Percentiles rank a stretch among this genome's conserved stretches.
Conservation (phyloP, 2,329 filamentous ascomycete species). For the Aspergillus tanneri region DNA sequence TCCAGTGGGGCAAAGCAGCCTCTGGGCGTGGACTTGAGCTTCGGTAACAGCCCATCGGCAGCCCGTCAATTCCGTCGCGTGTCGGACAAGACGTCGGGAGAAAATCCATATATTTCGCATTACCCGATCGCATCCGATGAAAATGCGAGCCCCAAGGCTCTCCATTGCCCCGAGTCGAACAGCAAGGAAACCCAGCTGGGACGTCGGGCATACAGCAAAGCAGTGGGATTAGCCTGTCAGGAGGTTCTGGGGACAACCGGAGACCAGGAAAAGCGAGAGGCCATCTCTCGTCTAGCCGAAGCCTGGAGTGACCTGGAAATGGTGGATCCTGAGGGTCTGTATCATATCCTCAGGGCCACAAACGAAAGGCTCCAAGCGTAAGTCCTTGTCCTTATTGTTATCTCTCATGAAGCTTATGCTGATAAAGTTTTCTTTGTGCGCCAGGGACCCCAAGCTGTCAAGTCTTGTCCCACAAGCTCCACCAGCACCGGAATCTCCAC, state of each 20-base stretch:
- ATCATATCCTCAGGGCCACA: slow-evolving; percentile 76
- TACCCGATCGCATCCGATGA: slow-evolving; percentile 37
- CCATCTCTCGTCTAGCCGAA: slow-evolving; percentile 77
- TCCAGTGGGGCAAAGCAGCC: slow-evolving; percentile 67
- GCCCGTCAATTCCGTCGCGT: slow-evolving; percentile 89
- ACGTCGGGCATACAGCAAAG: slow-evolving; percentile 75
- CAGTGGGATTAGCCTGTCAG: slow-evolving; percentile 77
- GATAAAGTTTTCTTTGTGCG: slow-evolving; percentile 10
- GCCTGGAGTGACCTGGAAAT: slow-evolving; percentile 82
- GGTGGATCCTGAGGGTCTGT: slow-evolving; percentile 85
- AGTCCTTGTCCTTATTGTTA: slow-evolving; percentile 15
- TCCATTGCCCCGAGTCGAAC: slow-evolving; percentile 30
- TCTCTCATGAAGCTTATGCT: not conserved
- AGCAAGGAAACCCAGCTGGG: slow-evolving; percentile 83
- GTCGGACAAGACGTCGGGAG: slow-evolving; percentile 60
- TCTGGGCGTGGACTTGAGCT: slow-evolving; percentile 84
- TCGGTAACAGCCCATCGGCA: slow-evolving; percentile 89
- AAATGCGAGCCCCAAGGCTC: slow-evolving; percentile 39
- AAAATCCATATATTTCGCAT: slow-evolving; percentile 25
- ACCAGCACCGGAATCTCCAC: slow-evolving; percentile 41
- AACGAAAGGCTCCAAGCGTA: slow-evolving; percentile 65
- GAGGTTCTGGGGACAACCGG: slow-evolving; percentile 81
- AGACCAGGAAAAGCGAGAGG: slow-evolving; percentile 72
- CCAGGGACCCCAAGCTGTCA: slow-evolving; percentile 41
- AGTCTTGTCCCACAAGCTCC: slow-evolving; percentile 38